These are phyloP conservation scores for Zymoseptoria passerinii DNA, from an alignment of 2,329 filamentous ascomycete species.

Conservation along the genomic window DNA sequence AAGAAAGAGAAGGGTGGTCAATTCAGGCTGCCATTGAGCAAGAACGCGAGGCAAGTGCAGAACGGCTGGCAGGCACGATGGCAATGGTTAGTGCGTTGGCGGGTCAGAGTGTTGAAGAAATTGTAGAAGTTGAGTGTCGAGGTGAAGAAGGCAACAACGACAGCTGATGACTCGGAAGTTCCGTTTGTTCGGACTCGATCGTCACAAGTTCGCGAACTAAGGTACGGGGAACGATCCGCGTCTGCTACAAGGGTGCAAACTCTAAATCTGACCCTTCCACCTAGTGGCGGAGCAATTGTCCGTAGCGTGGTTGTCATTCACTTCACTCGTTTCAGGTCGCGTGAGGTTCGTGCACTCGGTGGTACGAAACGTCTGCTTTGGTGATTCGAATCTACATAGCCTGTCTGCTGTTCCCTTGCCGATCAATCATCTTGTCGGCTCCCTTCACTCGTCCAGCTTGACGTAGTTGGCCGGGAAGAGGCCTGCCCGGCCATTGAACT, in stretches of 20 bases:
- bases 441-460: constrained; percentile 36
- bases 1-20: background rate
- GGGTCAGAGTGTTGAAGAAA: constrained; percentile 1
- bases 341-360: background rate
- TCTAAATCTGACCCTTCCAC: background rate
- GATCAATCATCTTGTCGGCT: background rate
- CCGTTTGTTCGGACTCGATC: background rate
- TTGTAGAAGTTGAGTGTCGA: constrained; percentile 1
- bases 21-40: background rate
- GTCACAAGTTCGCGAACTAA: too few relatives aligned
- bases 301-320: background rate
- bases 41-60: background rate
- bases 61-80: background rate
- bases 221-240: too few relatives aligned
- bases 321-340: background rate
- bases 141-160: background rate
- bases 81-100: background rate
- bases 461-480: constrained; percentile 61
- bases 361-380: background rate
- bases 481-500: constrained; percentile 68
- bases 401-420: background rate
- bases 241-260: background rate
- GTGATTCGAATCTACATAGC: background rate
- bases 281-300: background rate
- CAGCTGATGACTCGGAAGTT: background rate